Base-by-base conservation (phyloP, 331 rosid species). In the Malus hybrid region DNA sequence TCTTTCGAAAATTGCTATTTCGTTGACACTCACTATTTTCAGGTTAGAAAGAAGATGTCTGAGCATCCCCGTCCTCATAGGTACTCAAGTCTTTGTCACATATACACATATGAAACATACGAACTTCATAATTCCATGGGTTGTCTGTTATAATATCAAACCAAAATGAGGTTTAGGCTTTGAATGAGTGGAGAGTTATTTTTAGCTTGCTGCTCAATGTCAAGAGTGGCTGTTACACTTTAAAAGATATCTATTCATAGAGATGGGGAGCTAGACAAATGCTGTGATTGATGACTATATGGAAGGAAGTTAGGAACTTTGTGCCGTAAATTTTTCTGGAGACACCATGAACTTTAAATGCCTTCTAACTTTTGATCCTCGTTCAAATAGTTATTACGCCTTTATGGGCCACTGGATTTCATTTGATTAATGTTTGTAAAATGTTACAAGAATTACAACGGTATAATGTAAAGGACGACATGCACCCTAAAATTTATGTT, bases 21-120 rank as follows among this genome's bases (percentile, higher is more conserved):
- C 10, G 27, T 64, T 70, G 27, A 80, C 67, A 32, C 60, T 61
- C 67, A 31, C 19, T 77, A 65, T 46, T 85, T 87, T 78, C 91
- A 94, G 99, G 93, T 90, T 56, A 80, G 90, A 76, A 84, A 83
- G 82, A 90, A 85, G 89, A 90, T 90, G 97, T 81, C 93, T 32
- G 86, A 80, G 79, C 89, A 76, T 78, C 87, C 24, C 24, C 24
- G 24, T 24, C 24, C 24, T 24, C 24, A 24, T 24, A 24, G 24
- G 24, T 24, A 24, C 87, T 66, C 48, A 48, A 66, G 13, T 64
- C 52, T 34, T 73, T 59, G 19, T 16, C 6, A 46, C 34, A 7
- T 57, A 6, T 24, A 14, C 16, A 29, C 29, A 6, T 13, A 7
- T 3, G 28, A 56, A 70, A 4, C n/a, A 16, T 64, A 18, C 12